Conservation (phyloP, 2,329 filamentous ascomycete genomes). For the Aspergillus neoniger region DNA sequence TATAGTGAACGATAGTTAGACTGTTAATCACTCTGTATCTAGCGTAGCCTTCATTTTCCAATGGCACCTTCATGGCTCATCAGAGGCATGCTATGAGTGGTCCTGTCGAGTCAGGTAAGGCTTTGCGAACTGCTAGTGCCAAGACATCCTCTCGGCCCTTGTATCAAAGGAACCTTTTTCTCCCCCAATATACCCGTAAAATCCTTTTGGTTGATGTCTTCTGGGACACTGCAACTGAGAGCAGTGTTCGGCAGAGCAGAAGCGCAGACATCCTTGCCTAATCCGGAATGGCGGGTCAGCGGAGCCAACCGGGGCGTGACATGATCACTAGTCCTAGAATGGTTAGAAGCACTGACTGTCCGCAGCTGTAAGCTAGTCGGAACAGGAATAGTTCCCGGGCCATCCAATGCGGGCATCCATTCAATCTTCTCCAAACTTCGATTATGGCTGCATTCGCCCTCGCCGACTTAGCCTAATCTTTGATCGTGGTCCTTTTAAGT, state of each 20-base stretch:
- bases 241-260: neutral
- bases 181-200: too few species aligned
- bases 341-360: neutral
- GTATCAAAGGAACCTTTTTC: too few species aligned
- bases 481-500: neutral
- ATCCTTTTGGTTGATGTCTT: too few species aligned
- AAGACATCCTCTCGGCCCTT: too few species aligned
- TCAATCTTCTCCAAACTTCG: neutral
- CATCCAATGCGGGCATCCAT: neutral
- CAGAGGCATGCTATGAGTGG: too few species aligned
- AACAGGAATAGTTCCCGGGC: neutral
- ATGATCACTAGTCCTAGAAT: neutral
- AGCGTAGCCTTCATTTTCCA: too few species aligned
- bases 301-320: neutral
- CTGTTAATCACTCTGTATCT: too few species aligned
- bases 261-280: neutral
- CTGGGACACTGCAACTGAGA: neutral
- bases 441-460: neutral
- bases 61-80: too few species aligned
- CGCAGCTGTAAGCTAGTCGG: neutral
- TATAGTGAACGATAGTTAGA: too few species aligned
- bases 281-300: neutral
- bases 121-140: too few species aligned
- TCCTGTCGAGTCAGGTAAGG: too few species aligned
- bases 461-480: neutral